A percentile compares a stretch with the other conserved stretches of the same genome.
phyloP scores from a whole-genome alignment of 129 eudicot genomes.

The Artemisia argyi region DNA sequence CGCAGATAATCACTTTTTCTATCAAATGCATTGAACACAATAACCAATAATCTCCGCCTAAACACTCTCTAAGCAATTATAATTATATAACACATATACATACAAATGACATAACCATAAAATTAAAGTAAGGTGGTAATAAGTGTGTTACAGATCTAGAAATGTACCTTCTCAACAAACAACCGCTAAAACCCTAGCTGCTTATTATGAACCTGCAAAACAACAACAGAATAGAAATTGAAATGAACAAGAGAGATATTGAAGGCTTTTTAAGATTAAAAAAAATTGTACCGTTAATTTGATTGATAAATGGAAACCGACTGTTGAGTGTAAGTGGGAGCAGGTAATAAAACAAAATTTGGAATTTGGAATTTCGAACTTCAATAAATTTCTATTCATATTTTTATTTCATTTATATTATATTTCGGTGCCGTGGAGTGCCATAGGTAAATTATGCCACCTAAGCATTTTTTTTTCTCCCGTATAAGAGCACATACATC shows the following conservation, averaged over 20 bases:
- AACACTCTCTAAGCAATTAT: no score
- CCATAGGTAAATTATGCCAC: no score
- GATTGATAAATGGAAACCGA: conserved; percentile 24
- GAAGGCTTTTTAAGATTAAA: not conserved
- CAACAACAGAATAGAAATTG: conserved; percentile 19
- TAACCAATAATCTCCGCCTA: no score
- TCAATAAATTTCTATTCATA: not conserved
- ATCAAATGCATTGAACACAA: no score
- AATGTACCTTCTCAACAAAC: conserved; percentile 34
- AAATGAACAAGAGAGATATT: conserved; percentile 18
- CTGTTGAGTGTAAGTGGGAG: conserved; percentile 19
- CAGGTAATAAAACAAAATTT: conserved; percentile 28
- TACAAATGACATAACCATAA: not conserved
- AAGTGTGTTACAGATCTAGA: conserved; percentile 50
- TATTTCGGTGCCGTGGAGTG: no score
- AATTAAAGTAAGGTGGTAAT: not conserved
- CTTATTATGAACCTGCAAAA: conserved; percentile 32
- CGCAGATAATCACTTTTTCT: no score
- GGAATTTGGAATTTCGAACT: conserved; percentile 7
- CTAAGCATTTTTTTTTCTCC: no score
- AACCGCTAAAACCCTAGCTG: conserved; percentile 33
- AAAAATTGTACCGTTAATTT: conserved; percentile 17
- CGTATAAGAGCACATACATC: no score
- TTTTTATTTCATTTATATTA: not conserved
- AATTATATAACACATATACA: not conserved